Percentiles rank a stretch among this genome's conserved stretches.
phyloP scores from a whole-genome alignment of 2,329 filamentous ascomycete genomes.

The Pyricularia sp. region DNA sequence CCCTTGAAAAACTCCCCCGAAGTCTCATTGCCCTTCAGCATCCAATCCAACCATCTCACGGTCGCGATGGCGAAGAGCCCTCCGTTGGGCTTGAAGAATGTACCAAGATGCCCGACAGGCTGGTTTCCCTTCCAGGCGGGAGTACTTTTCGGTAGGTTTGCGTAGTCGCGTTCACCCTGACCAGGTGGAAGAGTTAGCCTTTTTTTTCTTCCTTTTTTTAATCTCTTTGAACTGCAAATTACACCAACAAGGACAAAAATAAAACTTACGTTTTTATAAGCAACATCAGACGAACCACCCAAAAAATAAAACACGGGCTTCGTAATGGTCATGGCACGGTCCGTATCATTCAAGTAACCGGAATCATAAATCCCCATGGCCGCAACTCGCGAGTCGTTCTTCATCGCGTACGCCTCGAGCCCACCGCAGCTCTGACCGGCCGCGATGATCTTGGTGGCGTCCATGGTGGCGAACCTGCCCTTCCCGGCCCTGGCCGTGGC shows the following conservation, averaged over 20 bases:
- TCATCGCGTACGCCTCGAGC: conserved; percentile 17
- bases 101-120: conserved; percentile 2
- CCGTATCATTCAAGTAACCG: conserved; percentile 7
- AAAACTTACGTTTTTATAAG: conserved; percentile 3
- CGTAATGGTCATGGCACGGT: not conserved
- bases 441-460: conserved; percentile 15
- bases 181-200: not conserved
- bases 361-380: conserved; percentile 17
- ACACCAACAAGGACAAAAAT: not conserved
- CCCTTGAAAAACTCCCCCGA: not conserved
- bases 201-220: too few species aligned
- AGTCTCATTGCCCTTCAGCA: not conserved
- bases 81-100: not conserved
- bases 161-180: conserved; percentile 3
- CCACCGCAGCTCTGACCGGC: conserved; percentile 21
- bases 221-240: not conserved
- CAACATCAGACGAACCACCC: conserved; percentile 5
- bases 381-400: conserved; percentile 12
- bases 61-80: conserved; percentile 1
- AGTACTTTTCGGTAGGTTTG: not conserved
- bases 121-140: conserved; percentile 6
- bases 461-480: conserved; percentile 13
- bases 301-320: conserved; percentile 8
- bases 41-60: not conserved
- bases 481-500: conserved; percentile 10